Conservation (phyloP, 83 land plant genomes). For the Thuja plicata region DNA sequence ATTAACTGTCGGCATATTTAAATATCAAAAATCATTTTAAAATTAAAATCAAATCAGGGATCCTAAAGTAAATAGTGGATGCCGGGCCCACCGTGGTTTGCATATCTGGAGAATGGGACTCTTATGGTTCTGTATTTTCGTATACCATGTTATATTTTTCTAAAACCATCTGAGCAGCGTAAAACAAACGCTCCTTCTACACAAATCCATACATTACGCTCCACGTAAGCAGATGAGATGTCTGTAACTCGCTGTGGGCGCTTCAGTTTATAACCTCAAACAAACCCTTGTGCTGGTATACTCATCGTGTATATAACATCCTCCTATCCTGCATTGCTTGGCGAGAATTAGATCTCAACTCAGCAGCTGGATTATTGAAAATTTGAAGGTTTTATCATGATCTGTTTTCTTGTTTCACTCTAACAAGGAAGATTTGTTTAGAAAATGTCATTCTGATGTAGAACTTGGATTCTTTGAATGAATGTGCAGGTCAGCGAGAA, state of each 20-base stretch:
- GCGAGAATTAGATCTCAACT: neutral
- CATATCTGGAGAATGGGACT: neutral
- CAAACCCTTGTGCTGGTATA: neutral
- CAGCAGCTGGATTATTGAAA: neutral
- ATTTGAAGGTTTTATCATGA: neutral
- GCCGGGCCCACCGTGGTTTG: neutral
- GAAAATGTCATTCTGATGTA: neutral
- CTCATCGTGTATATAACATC: neutral
- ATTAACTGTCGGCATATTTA: no score
- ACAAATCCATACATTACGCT: neutral
- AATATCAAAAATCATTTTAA: no score
- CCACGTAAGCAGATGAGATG: neutral
- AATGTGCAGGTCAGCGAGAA: neutral
- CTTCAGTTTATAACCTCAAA: neutral
- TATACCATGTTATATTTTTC: neutral
- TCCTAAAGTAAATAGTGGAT: neutral
- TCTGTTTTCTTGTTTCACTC: neutral
- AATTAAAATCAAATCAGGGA: neutral
- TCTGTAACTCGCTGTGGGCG: neutral
- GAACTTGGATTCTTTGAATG: neutral
- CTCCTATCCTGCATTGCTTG: neutral
- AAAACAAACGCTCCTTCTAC: neutral
- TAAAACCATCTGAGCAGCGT: neutral
- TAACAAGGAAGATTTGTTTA: neutral
- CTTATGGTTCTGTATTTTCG: neutral